Evolutionary conservation across 768 basidiomycete species (phyloP), one percentile per base, ranked within the genome.

Genomic region (Boletus barrowsii): DNA sequence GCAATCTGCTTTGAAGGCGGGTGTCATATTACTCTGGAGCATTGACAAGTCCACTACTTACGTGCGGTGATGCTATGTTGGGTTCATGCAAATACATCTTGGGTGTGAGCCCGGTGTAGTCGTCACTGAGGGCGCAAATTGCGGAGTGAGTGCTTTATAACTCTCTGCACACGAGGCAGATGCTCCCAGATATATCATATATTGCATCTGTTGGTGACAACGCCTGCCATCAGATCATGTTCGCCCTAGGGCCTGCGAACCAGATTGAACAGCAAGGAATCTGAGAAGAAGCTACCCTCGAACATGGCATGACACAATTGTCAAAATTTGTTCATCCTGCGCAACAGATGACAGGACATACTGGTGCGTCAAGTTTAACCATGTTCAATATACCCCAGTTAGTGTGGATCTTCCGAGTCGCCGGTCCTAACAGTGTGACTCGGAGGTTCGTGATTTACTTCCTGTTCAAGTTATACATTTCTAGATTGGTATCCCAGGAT

Each of bases 91-190:
- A 5, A 20, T 45, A 13, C 49, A 46, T 48, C 35, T 42, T 43
- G 49, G 42, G 10, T 17, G 33, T 48, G 42, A 40, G 50, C 29
- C 30, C 22, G 22, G 22, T 3, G 60, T 30, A 18, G 30, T 44
- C 37, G 40, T 35, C 36, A 32, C n/a, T n/a, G 3, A 55, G 49
- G 56, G 60, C 30, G 43, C 13, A 10, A 13, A 14, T 22, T 41
- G 17, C 10, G 20, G 20, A 33, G 45, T 10, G 50, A 24, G 18
- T 35, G 43, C 26, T 49, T 53, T 57, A 53, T 57, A 50, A 52
- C 41, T 24, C 45, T 40, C 42, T 47, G 47, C 9, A 51, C 62
- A 65, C 60, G 62, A 65, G 60, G 63, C 61, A 54, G 52, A 56
- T 62, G 42, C 26, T 22, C 50, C 52, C 53, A 51, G 55, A 65